phyloP scores from a whole-genome alignment of 257 asterid species.

The Nicotiana sylvestris region DNA sequence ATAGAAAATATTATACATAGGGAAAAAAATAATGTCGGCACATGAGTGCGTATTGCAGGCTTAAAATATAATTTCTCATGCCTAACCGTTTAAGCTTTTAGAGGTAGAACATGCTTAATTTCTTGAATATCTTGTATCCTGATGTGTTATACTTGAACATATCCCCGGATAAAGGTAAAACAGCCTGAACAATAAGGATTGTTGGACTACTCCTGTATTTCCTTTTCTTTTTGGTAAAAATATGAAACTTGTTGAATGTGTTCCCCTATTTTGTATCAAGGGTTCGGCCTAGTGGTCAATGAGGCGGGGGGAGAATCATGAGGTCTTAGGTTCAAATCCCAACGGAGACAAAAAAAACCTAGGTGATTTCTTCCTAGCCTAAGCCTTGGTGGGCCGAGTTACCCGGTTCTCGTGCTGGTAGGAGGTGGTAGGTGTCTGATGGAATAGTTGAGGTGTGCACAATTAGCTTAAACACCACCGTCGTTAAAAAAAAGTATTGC shows the following conservation, averaged over 20 bases:
- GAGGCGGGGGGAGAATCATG: too few relatives aligned
- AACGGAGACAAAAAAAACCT: too few relatives aligned
- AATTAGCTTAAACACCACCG: too few relatives aligned
- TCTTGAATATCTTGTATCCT: not conserved
- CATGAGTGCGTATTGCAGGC: not conserved
- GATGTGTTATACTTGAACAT: not conserved
- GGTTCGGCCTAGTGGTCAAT: too few relatives aligned
- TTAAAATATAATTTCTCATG: not conserved
- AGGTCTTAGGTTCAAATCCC: too few relatives aligned
- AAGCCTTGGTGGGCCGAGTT: too few relatives aligned
- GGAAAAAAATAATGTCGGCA: not conserved
- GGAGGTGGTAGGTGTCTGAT: too few relatives aligned
- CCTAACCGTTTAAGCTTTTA: not conserved
- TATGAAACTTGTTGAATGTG: not conserved
- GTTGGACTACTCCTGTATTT: not conserved
- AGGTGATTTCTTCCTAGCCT: too few relatives aligned
- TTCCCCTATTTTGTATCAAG: not conserved
- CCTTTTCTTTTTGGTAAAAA: not conserved
- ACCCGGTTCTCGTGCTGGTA: too few relatives aligned
- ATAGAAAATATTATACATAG: not conserved
- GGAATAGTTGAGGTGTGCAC: too few relatives aligned
- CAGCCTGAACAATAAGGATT: not conserved
- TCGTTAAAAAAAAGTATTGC: not conserved
- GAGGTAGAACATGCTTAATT: not conserved
- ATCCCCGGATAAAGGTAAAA: not conserved